Evolutionary conservation across 169 alveolate species (phyloP), one percentile per base, ranked within the genome.

Genomic region (Toxoplasma gondii): DNA sequence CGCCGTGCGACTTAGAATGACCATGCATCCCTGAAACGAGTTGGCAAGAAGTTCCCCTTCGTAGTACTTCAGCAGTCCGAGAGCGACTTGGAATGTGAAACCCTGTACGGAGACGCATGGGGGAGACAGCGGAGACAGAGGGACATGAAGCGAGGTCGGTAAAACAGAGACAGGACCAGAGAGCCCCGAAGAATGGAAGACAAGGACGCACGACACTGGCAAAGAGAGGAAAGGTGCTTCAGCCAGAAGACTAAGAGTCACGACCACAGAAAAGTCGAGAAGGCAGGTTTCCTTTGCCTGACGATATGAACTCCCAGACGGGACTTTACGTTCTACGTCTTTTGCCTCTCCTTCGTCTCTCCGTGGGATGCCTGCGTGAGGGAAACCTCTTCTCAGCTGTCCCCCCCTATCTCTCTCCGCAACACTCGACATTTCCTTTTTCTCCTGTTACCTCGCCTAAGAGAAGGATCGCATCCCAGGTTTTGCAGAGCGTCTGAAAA

Each of bases 21-120:
- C 36, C n/a, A 92, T 22, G 81, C 94, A 92, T 10, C 94, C 94
- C 70, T 92, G 93, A 36, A 92, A 92, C 2, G 91, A 70, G 81
- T 92, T 92, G 58, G 44, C 45, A 12, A 92, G 92, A 53, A 92
- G 49, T 54, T 69, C 84, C 53, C 86, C n/a, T 38, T 92, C 94
- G 83, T 92, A 53, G 69, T 92, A 92, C 83, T 83, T 92, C 22
- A 92, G 81, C 54, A 92, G 67, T 5, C 91, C 94, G 1, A 92
- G 53, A 10, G 94, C 94, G 38, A 80, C 45, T 38, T 92, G 92
- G n/a, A 92, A 84, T 36, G 69, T 38, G 82, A n/a, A 92, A 5
- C 69, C 80, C 94, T 92, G 58, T 7, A 45, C 80, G 43, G 44
- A n/a, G 31, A 81, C 10, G 34, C 43, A 39, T 5, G 36, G 44